These are phyloP conservation scores for Starmerella bombicola DNA, from an alignment of 805 yeast genomes.

Conservation along the genomic window DNA sequence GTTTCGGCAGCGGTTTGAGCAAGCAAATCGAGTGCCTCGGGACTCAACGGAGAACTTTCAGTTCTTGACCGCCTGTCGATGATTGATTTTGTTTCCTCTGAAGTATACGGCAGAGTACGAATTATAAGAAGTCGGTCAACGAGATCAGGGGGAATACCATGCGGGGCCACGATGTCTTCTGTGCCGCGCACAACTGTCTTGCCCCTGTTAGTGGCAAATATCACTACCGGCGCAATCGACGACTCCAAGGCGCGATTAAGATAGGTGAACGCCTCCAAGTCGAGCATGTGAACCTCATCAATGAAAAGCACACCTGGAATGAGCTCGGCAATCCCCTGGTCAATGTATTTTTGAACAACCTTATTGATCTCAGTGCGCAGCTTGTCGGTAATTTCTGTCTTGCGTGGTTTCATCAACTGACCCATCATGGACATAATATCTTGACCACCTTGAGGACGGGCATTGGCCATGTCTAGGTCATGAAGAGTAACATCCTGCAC, in stretches of 20 bases:
- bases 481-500: conserved; percentile 95
- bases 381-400: conserved; percentile 94
- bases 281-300: conserved; percentile 97
- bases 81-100: conserved; percentile 69
- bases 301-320: conserved; percentile 96
- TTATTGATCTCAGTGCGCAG: conserved; percentile 86
- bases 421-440: conserved; percentile 95
- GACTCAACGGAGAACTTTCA: conserved; percentile 54
- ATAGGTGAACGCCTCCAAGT: conserved; percentile 91
- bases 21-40: conserved; percentile 61
- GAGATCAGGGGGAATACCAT: conserved; percentile 92
- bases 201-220: conserved; percentile 92
- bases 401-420: conserved; percentile 86
- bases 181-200: conserved; percentile 86
- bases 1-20: conserved; percentile 63
- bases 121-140: conserved; percentile 84
- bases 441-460: conserved; percentile 95
- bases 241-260: conserved; percentile 88
- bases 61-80: conserved; percentile 69
- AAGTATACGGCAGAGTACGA: conserved; percentile 77
- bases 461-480: conserved; percentile 91
- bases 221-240: conserved; percentile 84
- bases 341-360: conserved; percentile 90
- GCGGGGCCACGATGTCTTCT: conserved; percentile 72
- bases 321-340: conserved; percentile 94